Evolutionary conservation across 192 early-diverging fungal genomes (phyloP), one percentile per base, ranked within the genome.

Genomic region (Gonapodya prolifera): DNA sequence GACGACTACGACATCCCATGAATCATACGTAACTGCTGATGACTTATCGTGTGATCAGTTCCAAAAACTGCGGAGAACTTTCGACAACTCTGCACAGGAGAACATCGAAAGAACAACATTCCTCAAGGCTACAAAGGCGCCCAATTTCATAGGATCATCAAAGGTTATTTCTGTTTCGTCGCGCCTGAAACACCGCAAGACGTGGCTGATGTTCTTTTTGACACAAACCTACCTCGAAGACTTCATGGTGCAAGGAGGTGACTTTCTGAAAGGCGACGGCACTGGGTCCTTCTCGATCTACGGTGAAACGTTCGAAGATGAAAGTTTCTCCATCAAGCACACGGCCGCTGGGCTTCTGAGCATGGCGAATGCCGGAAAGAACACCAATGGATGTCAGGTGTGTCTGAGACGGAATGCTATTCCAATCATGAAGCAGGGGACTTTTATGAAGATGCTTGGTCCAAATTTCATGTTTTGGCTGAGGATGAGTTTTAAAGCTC

Each of bases 241-340:
- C 80, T 96, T 95, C 83, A 96, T 96, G 94, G 88, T 94, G 0
- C 94, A 95, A 82, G 93, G 94, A 31, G 95, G 95, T 23, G 95
- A 97, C 80, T 95, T 95, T 76, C 36, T 95, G 61, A 97, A 97
- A 82, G 91, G 91, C 34, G 94, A 97, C 82, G 95, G 95, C 2
- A 95, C 92, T 31, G 95, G 95, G 35, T 89, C 86, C 1, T 83
- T 92, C 81, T 91, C 90, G 78, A 97, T 97, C 34, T 97, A 95
- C 79, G 94, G 94, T 23, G 91, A 89, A 2, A 88, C 84, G 29
- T 90, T 89, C 61, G 83, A 86, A 2, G 95, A 97, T 76, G 95
- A 97, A 78, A 95, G 92, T 82, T 97, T 97, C 84, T 80, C 78
- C 33, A 83, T 93, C 35, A 95, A 95, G 82, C 95, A 97, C 81